Conservation (phyloP, 2,329 filamentous ascomycete genomes). For the Whalleya microplaca region DNA sequence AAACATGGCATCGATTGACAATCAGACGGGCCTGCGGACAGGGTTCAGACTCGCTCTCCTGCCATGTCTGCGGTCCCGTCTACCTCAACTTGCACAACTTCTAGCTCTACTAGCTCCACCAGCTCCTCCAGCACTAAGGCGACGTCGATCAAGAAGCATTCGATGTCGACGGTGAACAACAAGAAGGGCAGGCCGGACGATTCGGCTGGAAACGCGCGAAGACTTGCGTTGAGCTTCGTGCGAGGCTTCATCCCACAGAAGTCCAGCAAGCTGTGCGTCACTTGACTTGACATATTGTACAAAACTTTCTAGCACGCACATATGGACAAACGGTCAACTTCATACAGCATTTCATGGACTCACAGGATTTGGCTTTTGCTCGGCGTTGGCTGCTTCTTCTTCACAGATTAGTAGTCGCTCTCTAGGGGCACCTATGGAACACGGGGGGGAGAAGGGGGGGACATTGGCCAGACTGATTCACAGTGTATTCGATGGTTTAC, state of each 20-base stretch:
- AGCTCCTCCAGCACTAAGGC: constrained; percentile 32
- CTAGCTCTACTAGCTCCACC: constrained; percentile 32
- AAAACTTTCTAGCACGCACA: constrained; percentile 17
- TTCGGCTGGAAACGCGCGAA: constrained; percentile 36
- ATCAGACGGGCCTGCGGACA: constrained; percentile 70
- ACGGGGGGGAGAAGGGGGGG: too few species aligned
- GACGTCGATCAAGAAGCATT: constrained; percentile 31
- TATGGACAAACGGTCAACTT: constrained; percentile 21
- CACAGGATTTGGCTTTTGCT: constrained; percentile 21
- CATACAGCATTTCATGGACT: constrained; percentile 15
- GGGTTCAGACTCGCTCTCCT: constrained; percentile 45
- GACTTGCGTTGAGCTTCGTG: constrained; percentile 36
- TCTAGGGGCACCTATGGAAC: constrained; percentile 24
- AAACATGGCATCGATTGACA: constrained; percentile 99
- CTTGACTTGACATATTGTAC: constrained; percentile 30
- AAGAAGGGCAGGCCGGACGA: constrained; percentile 37
- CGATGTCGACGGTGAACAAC: constrained; percentile 30
- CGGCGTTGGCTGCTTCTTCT: constrained; percentile 18
- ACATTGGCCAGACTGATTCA: constrained; percentile 22
- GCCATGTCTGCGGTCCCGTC: constrained; percentile 66
- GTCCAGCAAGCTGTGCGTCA: constrained; percentile 39
- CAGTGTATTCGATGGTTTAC: constrained; percentile 16
- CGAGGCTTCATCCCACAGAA: constrained; percentile 38
- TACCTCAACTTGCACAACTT: constrained; percentile 48
- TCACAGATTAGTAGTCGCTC: constrained; percentile 20